A percentile compares a stretch with the other conserved stretches of the same genome.
These are phyloP conservation scores for Schoenoplectus tabernaemontani DNA, from an alignment of 202 grass and related monocot species.

Conservation along the genomic window DNA sequence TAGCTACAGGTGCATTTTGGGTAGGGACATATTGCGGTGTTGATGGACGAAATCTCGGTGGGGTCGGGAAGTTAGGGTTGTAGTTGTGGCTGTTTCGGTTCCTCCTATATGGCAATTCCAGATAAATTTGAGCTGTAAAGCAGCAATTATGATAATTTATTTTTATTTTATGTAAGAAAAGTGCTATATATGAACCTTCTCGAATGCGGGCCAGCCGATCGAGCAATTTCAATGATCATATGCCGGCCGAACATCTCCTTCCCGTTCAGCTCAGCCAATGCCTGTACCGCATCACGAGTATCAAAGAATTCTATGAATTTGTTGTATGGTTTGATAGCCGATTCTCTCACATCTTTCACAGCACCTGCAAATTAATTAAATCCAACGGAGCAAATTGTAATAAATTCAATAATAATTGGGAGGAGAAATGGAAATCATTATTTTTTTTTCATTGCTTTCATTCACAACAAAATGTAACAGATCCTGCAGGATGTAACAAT, in stretches of 20 bases:
- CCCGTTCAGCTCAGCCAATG: constrained; percentile 63
- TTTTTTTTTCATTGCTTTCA: background rate
- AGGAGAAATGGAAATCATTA: constrained; percentile 25
- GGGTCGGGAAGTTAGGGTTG: constrained; percentile 36
- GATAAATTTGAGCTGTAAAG: background rate
- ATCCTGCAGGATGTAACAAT: background rate
- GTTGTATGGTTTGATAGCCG: constrained; percentile 45
- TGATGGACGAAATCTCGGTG: constrained; percentile 47
- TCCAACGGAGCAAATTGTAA: constrained; percentile 7
- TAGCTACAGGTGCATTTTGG: background rate
- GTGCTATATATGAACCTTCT: constrained; percentile 27
- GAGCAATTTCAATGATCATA: constrained; percentile 62
- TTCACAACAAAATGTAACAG: background rate
- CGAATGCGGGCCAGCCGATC: constrained; percentile 21
- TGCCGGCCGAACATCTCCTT: constrained; percentile 66
- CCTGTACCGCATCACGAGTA: constrained; percentile 60
- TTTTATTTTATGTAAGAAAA: background rate
- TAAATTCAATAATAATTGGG: constrained; percentile 5
- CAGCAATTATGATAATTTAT: background rate
- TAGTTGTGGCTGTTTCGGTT: constrained; percentile 30
- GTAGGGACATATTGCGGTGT: constrained; percentile 15
- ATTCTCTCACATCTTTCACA: constrained; percentile 84
- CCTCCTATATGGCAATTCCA: constrained; percentile 4
- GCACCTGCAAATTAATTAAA: constrained; percentile 33
- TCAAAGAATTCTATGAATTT: constrained; percentile 97